These are phyloP conservation scores for Pilobolus umbonatus DNA, from an alignment of 192 early-diverging fungal species.

Conservation along the genomic window DNA sequence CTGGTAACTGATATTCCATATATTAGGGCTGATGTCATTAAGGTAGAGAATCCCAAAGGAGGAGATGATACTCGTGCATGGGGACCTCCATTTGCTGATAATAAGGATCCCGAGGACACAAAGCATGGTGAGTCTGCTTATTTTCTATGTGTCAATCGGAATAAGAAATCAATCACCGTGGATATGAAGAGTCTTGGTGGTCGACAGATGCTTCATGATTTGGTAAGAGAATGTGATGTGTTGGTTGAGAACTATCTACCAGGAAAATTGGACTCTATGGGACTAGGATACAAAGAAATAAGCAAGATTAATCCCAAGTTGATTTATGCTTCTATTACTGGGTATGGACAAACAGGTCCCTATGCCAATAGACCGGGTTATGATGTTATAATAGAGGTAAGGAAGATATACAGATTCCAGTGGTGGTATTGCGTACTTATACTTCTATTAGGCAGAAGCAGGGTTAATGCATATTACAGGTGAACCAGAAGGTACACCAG, in stretches of 20 bases:
- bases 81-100: slow-evolving; percentile 65
- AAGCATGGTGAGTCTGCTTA: slow-evolving; percentile 71
- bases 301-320: slow-evolving; percentile 64
- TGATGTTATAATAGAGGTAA: slow-evolving; percentile 78
- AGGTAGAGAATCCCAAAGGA: slow-evolving; percentile 75
- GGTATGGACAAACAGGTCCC: slow-evolving; percentile 87
- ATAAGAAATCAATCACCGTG: slow-evolving; percentile 86
- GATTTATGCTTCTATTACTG: slow-evolving; percentile 84
- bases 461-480: slow-evolving; percentile 98
- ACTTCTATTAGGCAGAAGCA: slow-evolving; percentile 60
- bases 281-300: slow-evolving; percentile 73
- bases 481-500: slow-evolving; percentile 73
- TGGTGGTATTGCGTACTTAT: slow-evolving; percentile 32
- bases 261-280: slow-evolving; percentile 73
- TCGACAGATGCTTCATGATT: slow-evolving; percentile 54
- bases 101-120: slow-evolving; percentile 28
- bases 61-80: slow-evolving; percentile 91
- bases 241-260: slow-evolving; percentile 93
- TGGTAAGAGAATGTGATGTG: slow-evolving; percentile 70
- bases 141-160: slow-evolving; percentile 88
- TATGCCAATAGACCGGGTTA: slow-evolving; percentile 79
- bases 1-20: no score
- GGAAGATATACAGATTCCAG: not conserved
- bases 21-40: slow-evolving; percentile 81
- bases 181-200: slow-evolving; percentile 73